Evolutionary conservation across 768 basidiomycete genomes (phyloP).

Genomic region (Amanita molliuscula): DNA sequence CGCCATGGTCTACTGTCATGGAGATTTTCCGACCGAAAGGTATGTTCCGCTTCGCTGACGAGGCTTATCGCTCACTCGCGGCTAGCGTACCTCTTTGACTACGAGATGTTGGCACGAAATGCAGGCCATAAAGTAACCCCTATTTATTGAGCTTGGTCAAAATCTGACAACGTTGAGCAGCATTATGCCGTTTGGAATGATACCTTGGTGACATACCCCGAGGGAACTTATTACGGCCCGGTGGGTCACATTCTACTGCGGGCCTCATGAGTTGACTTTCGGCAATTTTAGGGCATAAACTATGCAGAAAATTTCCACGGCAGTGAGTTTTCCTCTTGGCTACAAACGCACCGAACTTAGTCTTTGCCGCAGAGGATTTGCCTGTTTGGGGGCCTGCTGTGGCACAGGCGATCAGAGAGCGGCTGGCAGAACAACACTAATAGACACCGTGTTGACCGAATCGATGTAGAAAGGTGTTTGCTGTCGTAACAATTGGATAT

Average conservation of each 20-base stretch:
- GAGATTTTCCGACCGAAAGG: slow-evolving; percentile 59
- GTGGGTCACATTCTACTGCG: background rate
- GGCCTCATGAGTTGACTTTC: slow-evolving; percentile 23
- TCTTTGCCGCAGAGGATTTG: slow-evolving; percentile 24
- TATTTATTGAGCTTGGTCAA: background rate
- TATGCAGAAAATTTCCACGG: slow-evolving; percentile 13
- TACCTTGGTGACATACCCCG: slow-evolving; percentile 31
- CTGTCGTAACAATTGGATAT: slow-evolving; percentile 1
- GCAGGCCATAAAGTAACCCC: slow-evolving; percentile 26
- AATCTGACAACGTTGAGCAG: slow-evolving; percentile 10
- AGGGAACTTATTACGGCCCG: slow-evolving; percentile 20
- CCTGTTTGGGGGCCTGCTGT: slow-evolving; percentile 53
- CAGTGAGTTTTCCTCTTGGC: slow-evolving; percentile 10
- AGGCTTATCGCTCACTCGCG: background rate
- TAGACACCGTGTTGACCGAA: background rate
- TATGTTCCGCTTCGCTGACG: slow-evolving; percentile 7
- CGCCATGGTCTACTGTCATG: slow-evolving; percentile 51
- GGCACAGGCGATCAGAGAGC: slow-evolving; percentile 47
- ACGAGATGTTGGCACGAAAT: slow-evolving; percentile 30
- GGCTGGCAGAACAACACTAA: slow-evolving; percentile 22
- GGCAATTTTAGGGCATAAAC: slow-evolving; percentile 19
- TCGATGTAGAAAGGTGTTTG: background rate
- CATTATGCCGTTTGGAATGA: slow-evolving; percentile 66
- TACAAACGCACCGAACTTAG: background rate
- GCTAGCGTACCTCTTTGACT: slow-evolving; percentile 29